Percentiles rank a stretch among this genome's conserved stretches.
These are phyloP conservation scores for Basipetospora sp. DNA, from an alignment of 2,329 filamentous ascomycete species.

Conservation along the genomic window DNA sequence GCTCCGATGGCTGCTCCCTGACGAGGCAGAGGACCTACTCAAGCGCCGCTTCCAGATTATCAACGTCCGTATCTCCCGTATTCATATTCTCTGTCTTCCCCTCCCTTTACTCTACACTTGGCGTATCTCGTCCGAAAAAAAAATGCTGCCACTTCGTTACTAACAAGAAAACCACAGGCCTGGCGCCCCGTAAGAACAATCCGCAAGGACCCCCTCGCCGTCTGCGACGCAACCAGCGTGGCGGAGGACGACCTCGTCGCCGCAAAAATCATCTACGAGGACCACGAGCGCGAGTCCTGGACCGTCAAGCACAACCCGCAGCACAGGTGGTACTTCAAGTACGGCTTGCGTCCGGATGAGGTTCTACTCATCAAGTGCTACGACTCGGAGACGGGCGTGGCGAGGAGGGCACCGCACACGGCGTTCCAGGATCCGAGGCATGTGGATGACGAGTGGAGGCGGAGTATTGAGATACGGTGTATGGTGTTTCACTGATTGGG, in stretches of 20 bases:
- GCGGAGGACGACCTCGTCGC: constrained; percentile 35
- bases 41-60: constrained; percentile 35
- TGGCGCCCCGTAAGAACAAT: constrained; percentile 33
- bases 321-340: constrained; percentile 40
- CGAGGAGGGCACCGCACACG: constrained; percentile 36
- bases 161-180: neutral
- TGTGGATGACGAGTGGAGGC: constrained; percentile 37
- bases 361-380: constrained; percentile 47
- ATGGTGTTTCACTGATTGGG: constrained; percentile 40
- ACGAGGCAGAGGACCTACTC: constrained; percentile 24
- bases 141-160: too few species aligned
- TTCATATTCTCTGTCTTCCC: neutral
- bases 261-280: constrained; percentile 34
- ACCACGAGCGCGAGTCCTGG: constrained; percentile 34
- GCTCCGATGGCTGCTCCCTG: constrained; percentile 26
- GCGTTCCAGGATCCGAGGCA: constrained; percentile 37
- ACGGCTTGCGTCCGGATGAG: constrained; percentile 35
- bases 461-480: constrained; percentile 52
- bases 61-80: constrained; percentile 26
- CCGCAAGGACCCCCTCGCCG: constrained; percentile 32
- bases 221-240: constrained; percentile 36
- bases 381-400: constrained; percentile 20
- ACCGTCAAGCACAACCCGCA: constrained; percentile 24
- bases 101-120: neutral
- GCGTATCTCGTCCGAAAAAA: too few species aligned